phyloP scores from a whole-genome alignment of 768 basidiomycete genomes.

The Hygrophorus russula region DNA sequence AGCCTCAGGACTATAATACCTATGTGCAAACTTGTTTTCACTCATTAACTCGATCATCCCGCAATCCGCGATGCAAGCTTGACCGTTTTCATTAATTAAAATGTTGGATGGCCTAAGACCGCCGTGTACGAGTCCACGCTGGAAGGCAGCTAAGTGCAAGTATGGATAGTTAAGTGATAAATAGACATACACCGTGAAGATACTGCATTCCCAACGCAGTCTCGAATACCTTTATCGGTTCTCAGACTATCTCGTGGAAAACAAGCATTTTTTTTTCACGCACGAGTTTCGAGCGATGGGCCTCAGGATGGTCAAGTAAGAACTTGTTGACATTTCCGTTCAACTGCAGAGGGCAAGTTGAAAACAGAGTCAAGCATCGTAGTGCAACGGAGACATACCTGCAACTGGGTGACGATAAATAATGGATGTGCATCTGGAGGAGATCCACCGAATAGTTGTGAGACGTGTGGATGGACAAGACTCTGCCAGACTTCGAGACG shows the following conservation, averaged over 20 bases:
- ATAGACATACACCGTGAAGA: slow-evolving; percentile 11
- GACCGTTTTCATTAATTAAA: slow-evolving; percentile 10
- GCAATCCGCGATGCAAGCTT: slow-evolving; percentile 14
- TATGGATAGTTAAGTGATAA: neutral
- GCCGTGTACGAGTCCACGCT: slow-evolving; percentile 16
- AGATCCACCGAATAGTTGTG: slow-evolving; percentile 14
- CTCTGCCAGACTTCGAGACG: slow-evolving; percentile 14
- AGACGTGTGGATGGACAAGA: slow-evolving; percentile 13
- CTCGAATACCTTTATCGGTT: slow-evolving; percentile 11
- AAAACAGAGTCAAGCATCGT: too few relatives aligned
- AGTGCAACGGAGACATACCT: neutral
- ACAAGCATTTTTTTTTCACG: neutral
- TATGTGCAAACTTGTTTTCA: slow-evolving; percentile 10
- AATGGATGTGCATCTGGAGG: slow-evolving; percentile 14
- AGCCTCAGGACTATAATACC: slow-evolving; percentile 18
- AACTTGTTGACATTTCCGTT: slow-evolving; percentile 13
- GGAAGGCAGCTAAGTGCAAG: neutral
- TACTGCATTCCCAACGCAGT: slow-evolving; percentile 15
- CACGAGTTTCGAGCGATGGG: slow-evolving; percentile 13
- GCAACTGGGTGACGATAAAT: slow-evolving; percentile 12
- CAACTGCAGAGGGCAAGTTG: too few relatives aligned
- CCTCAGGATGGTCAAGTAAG: slow-evolving; percentile 11
- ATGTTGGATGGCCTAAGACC: slow-evolving; percentile 16
- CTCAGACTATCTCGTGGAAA: neutral
- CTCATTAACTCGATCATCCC: slow-evolving; percentile 14